These are phyloP conservation scores for Aspergillus fischeri DNA, from an alignment of 2,329 filamentous ascomycete species.

Conservation along the genomic window DNA sequence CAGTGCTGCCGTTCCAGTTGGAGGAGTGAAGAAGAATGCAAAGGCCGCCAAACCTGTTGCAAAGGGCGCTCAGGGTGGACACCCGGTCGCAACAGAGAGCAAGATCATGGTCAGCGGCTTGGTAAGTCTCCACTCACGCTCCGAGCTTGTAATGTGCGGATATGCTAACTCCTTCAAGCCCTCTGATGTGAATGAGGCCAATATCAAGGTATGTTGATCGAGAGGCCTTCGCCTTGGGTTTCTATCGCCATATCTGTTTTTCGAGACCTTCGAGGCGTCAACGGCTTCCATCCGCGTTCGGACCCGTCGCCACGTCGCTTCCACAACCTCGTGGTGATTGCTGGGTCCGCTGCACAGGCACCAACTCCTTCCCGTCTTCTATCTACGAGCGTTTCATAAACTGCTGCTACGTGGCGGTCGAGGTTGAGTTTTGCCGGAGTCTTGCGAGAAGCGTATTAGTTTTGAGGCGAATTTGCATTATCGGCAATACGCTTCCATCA, in stretches of 20 bases:
- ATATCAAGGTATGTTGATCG: constrained; percentile 99
- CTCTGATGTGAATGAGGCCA: constrained; percentile 89
- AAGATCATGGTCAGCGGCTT: constrained; percentile 99
- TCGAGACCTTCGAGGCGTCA: constrained; percentile 39
- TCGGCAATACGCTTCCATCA: constrained; percentile 39
- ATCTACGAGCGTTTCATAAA: constrained; percentile 21
- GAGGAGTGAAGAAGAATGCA: constrained; percentile 77
- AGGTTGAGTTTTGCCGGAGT: constrained; percentile 59
- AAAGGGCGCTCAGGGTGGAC: constrained; percentile 61
- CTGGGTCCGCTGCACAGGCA: constrained; percentile 29
- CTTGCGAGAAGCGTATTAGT: constrained; percentile 40
- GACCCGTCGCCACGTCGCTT: constrained; percentile 21
- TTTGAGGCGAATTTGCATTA: constrained; percentile 48
- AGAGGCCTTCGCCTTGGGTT: constrained; percentile 69
- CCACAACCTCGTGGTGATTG: constrained; percentile 21
- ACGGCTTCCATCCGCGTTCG: constrained; percentile 31
- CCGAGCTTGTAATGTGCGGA: background rate
- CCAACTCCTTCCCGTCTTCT: constrained; percentile 31
- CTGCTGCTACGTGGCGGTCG: constrained; percentile 27
- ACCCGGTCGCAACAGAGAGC: constrained; percentile 66
- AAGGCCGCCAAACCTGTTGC: constrained; percentile 43
- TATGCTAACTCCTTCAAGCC: constrained; percentile 58
- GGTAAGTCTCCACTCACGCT: constrained; percentile 60
- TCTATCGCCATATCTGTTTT: constrained; percentile 59
- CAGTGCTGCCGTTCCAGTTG: constrained; percentile 65